Evolutionary conservation across 805 yeast species (phyloP).

Genomic region (Cyberlindnera mrakii): DNA sequence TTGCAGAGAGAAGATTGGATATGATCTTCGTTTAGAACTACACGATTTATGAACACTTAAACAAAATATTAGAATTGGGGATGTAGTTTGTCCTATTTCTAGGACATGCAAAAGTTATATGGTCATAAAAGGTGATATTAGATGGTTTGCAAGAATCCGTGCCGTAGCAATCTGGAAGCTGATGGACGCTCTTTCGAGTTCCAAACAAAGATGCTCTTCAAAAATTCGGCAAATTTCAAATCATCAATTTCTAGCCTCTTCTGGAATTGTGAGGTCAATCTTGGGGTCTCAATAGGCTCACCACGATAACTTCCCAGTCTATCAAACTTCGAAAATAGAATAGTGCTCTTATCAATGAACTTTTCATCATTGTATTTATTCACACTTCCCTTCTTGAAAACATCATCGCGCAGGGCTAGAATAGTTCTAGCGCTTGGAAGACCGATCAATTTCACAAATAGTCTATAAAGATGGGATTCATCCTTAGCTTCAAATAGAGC

Average conservation of each 20-base stretch:
- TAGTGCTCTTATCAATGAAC: conserved; percentile 22
- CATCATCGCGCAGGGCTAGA: conserved; percentile 30
- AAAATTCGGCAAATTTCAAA: conserved; percentile 21
- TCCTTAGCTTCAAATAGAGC: conserved; percentile 83
- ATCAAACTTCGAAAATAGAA: conserved; percentile 33
- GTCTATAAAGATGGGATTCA: conserved; percentile 70
- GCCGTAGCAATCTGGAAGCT: conserved; percentile 46
- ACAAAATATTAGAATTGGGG: not conserved
- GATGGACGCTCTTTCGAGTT: conserved; percentile 51
- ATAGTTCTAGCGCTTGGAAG: conserved; percentile 53
- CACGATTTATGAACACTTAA: not conserved
- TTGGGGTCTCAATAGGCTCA: conserved; percentile 4
- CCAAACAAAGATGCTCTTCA: conserved; percentile 29
- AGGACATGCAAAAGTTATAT: not conserved
- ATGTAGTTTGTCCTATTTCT: not conserved
- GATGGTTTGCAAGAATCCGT: conserved; percentile 36
- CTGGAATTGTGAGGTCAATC: conserved; percentile 15
- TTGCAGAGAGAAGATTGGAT: conserved; percentile 37
- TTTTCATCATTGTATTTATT: conserved; percentile 13
- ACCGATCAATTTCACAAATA: conserved; percentile 77
- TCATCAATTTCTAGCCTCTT: conserved; percentile 10
- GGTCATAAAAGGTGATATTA: not conserved
- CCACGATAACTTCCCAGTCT: conserved; percentile 23
- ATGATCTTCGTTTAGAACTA: conserved; percentile 35
- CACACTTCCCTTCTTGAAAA: conserved; percentile 32